Percentiles rank a stretch among this genome's conserved stretches.
Conservation (phyloP, 345 rosid species). For the Euphorbia peplus region DNA sequence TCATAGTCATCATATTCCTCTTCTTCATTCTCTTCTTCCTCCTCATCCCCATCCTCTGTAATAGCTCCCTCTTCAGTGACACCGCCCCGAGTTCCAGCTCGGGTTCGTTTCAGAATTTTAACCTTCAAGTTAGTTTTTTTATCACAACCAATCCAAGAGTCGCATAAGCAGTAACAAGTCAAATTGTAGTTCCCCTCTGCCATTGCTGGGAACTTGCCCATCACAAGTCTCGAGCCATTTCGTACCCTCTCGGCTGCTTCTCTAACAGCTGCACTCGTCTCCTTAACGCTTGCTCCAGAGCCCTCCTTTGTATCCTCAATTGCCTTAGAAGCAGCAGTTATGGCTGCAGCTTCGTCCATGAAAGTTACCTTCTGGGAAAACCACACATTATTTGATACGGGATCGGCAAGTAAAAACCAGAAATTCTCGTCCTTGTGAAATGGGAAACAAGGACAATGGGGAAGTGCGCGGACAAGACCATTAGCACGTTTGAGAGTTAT, state of each 20-base stretch:
- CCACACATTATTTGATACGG: conserved; percentile 76
- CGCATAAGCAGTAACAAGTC: conserved; percentile 84
- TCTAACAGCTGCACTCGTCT: conserved; percentile 60
- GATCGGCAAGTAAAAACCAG: conserved; percentile 88
- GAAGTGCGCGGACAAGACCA: conserved; percentile 81
- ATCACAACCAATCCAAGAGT: conserved; percentile 97
- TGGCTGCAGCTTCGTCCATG: conserved; percentile 86
- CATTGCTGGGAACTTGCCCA: conserved; percentile 90
- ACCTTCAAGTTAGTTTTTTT: conserved; percentile 59
- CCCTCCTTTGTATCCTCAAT: conserved; percentile 94
- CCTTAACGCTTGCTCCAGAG: conserved; percentile 73
- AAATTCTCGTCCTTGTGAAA: conserved; percentile 94
- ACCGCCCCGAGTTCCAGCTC: conserved; percentile 77
- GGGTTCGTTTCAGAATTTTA: conserved; percentile 76
- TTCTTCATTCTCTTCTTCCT: conserved; percentile 88
- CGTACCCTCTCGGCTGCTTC: conserved; percentile 78
- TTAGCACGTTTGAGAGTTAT: conserved; percentile 69
- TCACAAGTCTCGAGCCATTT: conserved; percentile 74
- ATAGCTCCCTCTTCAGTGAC: conserved; percentile 64
- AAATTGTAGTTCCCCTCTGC: conserved; percentile 81
- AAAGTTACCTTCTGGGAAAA: conserved; percentile 90
- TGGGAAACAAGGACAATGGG: conserved; percentile 81
- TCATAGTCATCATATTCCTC: conserved; percentile 90
- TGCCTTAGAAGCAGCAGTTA: conserved; percentile 77
- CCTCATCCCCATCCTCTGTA: conserved; percentile 82